Conservation (phyloP, 2,329 filamentous ascomycete genomes). For the Exophiala sideris region DNA sequence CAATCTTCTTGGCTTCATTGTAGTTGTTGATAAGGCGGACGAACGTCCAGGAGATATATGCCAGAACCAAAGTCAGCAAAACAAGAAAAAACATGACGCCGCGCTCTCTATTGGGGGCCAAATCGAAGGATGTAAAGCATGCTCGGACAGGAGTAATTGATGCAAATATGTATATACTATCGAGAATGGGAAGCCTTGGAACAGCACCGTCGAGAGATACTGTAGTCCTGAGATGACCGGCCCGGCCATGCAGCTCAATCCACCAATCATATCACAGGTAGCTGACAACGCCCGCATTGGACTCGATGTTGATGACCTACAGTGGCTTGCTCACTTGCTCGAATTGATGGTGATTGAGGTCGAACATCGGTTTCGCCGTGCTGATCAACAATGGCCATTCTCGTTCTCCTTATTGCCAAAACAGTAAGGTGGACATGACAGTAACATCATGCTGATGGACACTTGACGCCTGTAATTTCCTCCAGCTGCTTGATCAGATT, state of each 20-base stretch:
- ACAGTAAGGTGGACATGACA: no score
- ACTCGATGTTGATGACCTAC: no score
- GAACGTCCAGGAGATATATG: conserved; percentile 16
- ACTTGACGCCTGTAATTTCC: conserved; percentile 27
- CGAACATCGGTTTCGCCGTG: no score
- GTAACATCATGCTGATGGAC: conserved; percentile 6
- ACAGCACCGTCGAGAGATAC: no score
- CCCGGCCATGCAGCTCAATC: not conserved
- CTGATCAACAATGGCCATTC: no score
- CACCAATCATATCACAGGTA: not conserved
- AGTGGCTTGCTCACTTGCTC: no score
- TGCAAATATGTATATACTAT: not conserved
- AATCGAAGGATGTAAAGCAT: not conserved
- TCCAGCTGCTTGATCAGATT: conserved; percentile 40
- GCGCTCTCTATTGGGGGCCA: not conserved
- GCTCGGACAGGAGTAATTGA: not conserved
- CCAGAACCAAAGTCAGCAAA: conserved; percentile 5
- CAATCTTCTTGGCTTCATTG: conserved; percentile 20
- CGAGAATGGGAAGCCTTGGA: no score
- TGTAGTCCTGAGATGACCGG: no score
- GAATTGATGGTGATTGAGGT: no score
- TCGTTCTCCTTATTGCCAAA: no score
- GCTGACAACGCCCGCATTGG: not conserved
- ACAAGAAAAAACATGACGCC: conserved; percentile 9
- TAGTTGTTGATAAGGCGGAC: conserved; percentile 18